Percentiles rank a stretch among this genome's conserved stretches.
Conservation (phyloP, 2,329 filamentous ascomycete species). For the Juglanconis juglandina region DNA sequence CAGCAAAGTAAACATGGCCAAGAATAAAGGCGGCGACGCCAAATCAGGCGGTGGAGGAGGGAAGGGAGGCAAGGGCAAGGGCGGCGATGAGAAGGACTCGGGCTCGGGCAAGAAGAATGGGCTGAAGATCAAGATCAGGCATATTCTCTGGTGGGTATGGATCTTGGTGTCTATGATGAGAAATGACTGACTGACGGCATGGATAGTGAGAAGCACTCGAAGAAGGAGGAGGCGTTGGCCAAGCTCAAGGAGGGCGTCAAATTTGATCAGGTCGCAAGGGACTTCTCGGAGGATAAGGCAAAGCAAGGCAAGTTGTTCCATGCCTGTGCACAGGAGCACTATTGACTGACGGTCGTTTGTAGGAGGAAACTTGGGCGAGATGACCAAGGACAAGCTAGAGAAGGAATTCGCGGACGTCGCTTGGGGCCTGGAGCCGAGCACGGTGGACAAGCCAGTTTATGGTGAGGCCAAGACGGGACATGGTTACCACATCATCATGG, state of each 20-base stretch:
- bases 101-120: slow-evolving; percentile 47
- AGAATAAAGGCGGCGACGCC: slow-evolving; percentile 31
- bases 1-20: slow-evolving; percentile 27
- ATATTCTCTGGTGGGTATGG: slow-evolving; percentile 54
- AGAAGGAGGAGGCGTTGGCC: slow-evolving; percentile 71
- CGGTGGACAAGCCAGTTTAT: slow-evolving; percentile 60
- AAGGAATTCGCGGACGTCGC: slow-evolving; percentile 70
- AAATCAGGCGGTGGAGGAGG: slow-evolving; percentile 16
- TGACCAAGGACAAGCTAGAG: slow-evolving; percentile 59
- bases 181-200: neutral
- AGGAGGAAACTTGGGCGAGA: slow-evolving; percentile 73
- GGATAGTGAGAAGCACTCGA: slow-evolving; percentile 71
- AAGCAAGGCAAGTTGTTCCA: slow-evolving; percentile 47
- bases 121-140: slow-evolving; percentile 69
- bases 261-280: slow-evolving; percentile 71
- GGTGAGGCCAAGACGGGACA: slow-evolving; percentile 71
- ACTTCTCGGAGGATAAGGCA: slow-evolving; percentile 75
- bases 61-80: slow-evolving; percentile 27
- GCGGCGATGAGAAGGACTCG: slow-evolving; percentile 21
- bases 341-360: neutral
- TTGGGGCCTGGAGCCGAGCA: slow-evolving; percentile 65
- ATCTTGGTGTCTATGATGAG: neutral
- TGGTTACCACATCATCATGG: slow-evolving; percentile 80
- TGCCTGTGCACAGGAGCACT: neutral
- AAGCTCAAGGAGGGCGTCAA: slow-evolving; percentile 65